Base-by-base conservation (phyloP, 1,284 basidiomycete genomes). In the Malassezia sympodialis region DNA sequence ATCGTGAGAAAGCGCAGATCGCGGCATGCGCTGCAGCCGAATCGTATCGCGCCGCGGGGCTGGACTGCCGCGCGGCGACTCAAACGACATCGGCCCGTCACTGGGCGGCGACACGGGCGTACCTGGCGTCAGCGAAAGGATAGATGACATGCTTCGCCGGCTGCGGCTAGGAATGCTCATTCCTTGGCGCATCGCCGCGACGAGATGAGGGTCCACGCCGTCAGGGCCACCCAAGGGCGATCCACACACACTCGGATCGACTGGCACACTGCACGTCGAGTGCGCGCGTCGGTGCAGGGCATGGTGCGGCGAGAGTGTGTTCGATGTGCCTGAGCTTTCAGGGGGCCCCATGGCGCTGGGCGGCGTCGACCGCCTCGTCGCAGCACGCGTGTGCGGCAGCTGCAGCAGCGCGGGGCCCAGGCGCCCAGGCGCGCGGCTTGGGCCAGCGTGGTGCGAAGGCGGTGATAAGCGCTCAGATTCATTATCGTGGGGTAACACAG, bases 21-120 rank as follows among this genome's bases (percentile, higher is more conserved):
- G 79, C 0, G 79, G 79, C 2, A 81, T 79, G 2, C 78, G 69
- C 57, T 79, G 79, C n/a, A 80, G 61, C 0, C 78, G 76, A 26
- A 80, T 79, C 5, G 77, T 76, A 26, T 77, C 75, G 3, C 75
- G 63, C 21, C 28, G 31, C 30, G 45, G 15, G 8, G 39, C 39
- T 8, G 53, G 53, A 26, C 53, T 55, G 15, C 39, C 40, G 15
- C 28, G 19, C 17, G 53, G 53, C 32, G 53, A 55, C 21, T 55
- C 53, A 0, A 39, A 23, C n/a, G 43, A 17, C 4, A 27, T 32
- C 3, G 43, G n/a, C 17, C 51, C 23, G n/a, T 60, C 60, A 24
- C 8, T 17, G 0, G 51, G 51, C 14, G 51, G 51, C 42, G 49
- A 42, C 3, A 26, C 11, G 8, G 39, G 30, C 46, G 46, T 37